A percentile compares a stretch with the other conserved stretches of the same genome.
phyloP scores from a whole-genome alignment of 257 asterid species.

The Fraxinus cuspidata region DNA sequence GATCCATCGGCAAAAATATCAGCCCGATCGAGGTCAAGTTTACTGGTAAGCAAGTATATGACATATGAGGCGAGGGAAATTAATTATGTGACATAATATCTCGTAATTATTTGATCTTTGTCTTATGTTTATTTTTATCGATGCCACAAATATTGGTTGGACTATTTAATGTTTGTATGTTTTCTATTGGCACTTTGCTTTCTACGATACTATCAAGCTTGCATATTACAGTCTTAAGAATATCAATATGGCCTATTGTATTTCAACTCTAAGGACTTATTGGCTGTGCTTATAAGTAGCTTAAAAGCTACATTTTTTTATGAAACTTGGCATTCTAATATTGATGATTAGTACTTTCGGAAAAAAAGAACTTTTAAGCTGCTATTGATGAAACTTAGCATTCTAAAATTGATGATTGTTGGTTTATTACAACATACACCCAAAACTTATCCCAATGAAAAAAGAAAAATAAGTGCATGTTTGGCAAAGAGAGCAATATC shows the following conservation, averaged over 20 bases:
- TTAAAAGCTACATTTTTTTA: too few species aligned
- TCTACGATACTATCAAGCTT: not conserved
- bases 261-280: not conserved
- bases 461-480: not conserved
- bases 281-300: not conserved
- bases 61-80: constrained; percentile 48
- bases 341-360: not conserved
- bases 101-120: not conserved
- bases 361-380: not conserved
- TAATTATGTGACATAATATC: not conserved
- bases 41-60: constrained; percentile 83
- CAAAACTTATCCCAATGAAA: not conserved
- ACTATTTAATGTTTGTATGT: not conserved
- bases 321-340: too few species aligned
- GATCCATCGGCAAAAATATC: constrained; percentile 78
- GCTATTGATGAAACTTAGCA: not conserved
- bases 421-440: not conserved
- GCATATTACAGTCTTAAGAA: not conserved
- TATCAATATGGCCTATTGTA: not conserved
- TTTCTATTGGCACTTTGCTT: not conserved
- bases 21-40: constrained; percentile 88
- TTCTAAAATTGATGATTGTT: not conserved
- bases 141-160: not conserved
- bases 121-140: not conserved
- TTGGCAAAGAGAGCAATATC: not conserved